phyloP scores from a whole-genome alignment of 1,139 yeast species.

The Yamadazyma sp. region DNA sequence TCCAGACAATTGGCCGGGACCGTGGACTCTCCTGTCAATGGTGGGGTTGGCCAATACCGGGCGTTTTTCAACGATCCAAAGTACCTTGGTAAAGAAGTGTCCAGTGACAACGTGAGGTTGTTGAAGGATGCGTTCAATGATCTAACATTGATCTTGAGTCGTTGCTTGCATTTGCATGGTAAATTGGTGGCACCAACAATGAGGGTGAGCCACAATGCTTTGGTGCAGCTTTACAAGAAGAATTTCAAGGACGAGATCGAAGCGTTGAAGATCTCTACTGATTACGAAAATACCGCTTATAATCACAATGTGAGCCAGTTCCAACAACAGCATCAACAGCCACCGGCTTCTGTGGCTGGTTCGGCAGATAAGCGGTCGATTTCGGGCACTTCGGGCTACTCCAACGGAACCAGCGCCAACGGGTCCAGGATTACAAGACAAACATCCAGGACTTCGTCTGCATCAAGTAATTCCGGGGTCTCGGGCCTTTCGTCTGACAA shows the following conservation, averaged over 20 bases:
- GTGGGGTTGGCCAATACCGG: constrained; percentile 85
- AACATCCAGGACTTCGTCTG: constrained; percentile 27
- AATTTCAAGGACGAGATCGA: constrained; percentile 71
- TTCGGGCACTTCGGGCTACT: constrained; percentile 16
- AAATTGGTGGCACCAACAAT: constrained; percentile 58
- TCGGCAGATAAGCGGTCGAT: constrained; percentile 15
- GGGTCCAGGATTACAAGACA: constrained; percentile 33
- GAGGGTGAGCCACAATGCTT: constrained; percentile 63
- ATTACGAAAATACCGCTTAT: constrained; percentile 29
- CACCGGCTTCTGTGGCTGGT: constrained; percentile 11
- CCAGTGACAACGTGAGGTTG: constrained; percentile 44
- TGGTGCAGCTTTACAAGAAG: constrained; percentile 62
- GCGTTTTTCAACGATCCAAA: constrained; percentile 56
- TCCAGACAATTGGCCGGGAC: constrained; percentile 84
- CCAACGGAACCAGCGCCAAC: constrained; percentile 15
- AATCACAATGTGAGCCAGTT: constrained; percentile 21
- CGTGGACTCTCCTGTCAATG: constrained; percentile 89
- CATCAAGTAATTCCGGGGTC: constrained; percentile 32
- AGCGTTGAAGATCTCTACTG: constrained; percentile 34
- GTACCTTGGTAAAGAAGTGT: constrained; percentile 42
- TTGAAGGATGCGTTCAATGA: constrained; percentile 68
- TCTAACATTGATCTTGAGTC: constrained; percentile 61
- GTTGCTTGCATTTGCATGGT: constrained; percentile 71
- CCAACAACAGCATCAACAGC: constrained; percentile 10
- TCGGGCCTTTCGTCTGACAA: constrained; percentile 23